Conservation (phyloP, 371 early-diverging fungal species). For the Mucor saturninus region DNA sequence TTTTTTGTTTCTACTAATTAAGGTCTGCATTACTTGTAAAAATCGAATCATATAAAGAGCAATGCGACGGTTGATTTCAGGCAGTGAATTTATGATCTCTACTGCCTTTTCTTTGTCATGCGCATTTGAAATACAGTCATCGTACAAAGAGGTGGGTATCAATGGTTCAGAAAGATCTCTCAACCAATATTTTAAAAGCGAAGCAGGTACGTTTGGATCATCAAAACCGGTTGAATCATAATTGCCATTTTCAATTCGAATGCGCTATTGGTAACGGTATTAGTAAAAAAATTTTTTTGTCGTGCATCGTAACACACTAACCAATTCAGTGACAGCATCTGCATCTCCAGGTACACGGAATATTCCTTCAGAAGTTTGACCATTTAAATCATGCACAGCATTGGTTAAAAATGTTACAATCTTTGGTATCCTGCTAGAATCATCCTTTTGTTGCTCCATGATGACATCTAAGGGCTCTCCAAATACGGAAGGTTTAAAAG, state of each 20-base stretch:
- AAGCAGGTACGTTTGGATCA: constrained; percentile 93
- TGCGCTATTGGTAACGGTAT: constrained; percentile 40
- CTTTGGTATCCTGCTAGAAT: constrained; percentile 65
- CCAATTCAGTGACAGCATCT: constrained; percentile 86
- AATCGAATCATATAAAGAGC: constrained; percentile 81
- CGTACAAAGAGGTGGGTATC: constrained; percentile 81
- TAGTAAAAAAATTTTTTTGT: neutral
- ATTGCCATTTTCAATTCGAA: constrained; percentile 84
- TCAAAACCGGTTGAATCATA: constrained; percentile 71
- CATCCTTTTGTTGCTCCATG: constrained; percentile 67
- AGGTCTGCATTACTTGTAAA: constrained; percentile 56
- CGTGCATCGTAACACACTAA: constrained; percentile 31
- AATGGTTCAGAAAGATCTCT: constrained; percentile 92
- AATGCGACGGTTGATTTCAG: constrained; percentile 77
- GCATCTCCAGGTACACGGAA: constrained; percentile 96
- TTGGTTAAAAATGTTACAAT: constrained; percentile 84
- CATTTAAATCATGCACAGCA: constrained; percentile 76
- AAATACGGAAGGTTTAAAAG: constrained; percentile 90
- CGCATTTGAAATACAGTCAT: constrained; percentile 65
- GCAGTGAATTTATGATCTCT: constrained; percentile 68
- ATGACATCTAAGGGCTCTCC: constrained; percentile 87
- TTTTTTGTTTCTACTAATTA: constrained; percentile 1
- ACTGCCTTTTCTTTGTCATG: constrained; percentile 63
- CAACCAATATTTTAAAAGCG: constrained; percentile 92
- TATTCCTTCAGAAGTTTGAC: constrained; percentile 88